Percentiles rank a stretch among this genome's conserved stretches.
phyloP scores from a whole-genome alignment of 2,329 filamentous ascomycete species.

The Fusarium kyushuense region DNA sequence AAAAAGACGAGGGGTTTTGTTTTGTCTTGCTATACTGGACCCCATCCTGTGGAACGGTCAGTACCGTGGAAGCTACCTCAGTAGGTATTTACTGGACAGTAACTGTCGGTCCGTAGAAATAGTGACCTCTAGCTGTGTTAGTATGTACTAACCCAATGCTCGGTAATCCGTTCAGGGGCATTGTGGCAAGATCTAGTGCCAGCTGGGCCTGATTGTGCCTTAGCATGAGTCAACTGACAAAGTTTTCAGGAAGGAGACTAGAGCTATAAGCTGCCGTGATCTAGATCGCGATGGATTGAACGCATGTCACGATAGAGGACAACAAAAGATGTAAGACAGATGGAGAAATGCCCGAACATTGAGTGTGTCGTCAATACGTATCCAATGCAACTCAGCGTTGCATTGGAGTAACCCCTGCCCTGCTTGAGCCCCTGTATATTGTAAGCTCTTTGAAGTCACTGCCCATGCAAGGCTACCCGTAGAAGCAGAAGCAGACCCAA shows the following conservation, averaged over 20 bases:
- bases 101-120: conserved; percentile 4
- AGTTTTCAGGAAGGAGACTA: conserved; percentile 5
- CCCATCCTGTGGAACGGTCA: not conserved
- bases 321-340: not conserved
- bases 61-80: no score
- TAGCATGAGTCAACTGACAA: conserved; percentile 24
- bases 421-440: conserved; percentile 26
- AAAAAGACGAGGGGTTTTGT: conserved; percentile 24
- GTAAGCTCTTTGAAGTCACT: not conserved
- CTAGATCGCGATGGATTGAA: not conserved
- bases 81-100: not conserved
- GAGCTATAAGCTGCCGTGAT: not conserved
- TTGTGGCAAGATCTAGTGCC: conserved; percentile 26
- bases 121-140: not conserved
- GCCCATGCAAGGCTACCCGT: conserved; percentile 35
- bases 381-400: conserved; percentile 33
- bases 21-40: not conserved
- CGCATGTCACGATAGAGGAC: not conserved
- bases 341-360: conserved; percentile 25
- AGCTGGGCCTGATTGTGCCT: conserved; percentile 7
- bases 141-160: not conserved
- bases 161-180: conserved; percentile 24
- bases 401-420: conserved; percentile 21
- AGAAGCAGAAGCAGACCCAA: not conserved
- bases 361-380: conserved; percentile 35